Evolutionary conservation across 768 basidiomycete genomes (phyloP).

Genomic region (Suillus variegatus): DNA sequence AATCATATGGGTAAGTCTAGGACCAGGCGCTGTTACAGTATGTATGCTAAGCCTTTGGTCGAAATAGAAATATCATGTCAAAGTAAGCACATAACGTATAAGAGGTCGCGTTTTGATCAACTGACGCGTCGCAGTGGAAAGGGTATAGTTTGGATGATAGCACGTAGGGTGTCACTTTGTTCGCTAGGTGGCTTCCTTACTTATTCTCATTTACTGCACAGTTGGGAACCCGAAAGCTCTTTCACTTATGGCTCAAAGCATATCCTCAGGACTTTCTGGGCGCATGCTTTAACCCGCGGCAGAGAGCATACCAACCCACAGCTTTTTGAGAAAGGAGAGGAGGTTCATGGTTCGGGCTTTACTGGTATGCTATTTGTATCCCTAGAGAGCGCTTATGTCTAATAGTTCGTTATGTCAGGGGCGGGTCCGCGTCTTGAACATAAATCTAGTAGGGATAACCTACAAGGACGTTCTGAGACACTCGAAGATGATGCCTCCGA

Average conservation of each 20-base stretch:
- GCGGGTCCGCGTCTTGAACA: conserved; percentile 19
- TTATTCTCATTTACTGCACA: conserved; percentile 28
- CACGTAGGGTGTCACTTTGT: conserved; percentile 47
- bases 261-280: conserved; percentile 43
- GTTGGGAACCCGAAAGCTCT: conserved; percentile 69
- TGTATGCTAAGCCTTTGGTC: not conserved
- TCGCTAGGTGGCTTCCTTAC: conserved; percentile 3
- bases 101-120: conserved; percentile 8
- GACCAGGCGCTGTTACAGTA: not conserved
- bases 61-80: conserved; percentile 55
- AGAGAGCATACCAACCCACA: conserved; percentile 52
- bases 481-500: conserved; percentile 11
- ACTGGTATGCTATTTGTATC: conserved; percentile 44
- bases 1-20: conserved; percentile 48
- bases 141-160: conserved; percentile 53
- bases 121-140: conserved; percentile 51
- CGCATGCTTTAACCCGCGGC: conserved; percentile 30
- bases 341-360: conserved; percentile 56
- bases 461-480: conserved; percentile 7
- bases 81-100: conserved; percentile 40
- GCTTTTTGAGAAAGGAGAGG: conserved; percentile 55
- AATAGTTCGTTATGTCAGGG: conserved; percentile 10
- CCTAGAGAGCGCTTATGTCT: not conserved
- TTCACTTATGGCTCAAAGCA: conserved; percentile 58
- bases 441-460: conserved; percentile 17